Evolutionary conservation across 2,329 filamentous ascomycete species (phyloP), one percentile per base, ranked within the genome.

Genomic region (Sporothrix brunneoviolacea): DNA sequence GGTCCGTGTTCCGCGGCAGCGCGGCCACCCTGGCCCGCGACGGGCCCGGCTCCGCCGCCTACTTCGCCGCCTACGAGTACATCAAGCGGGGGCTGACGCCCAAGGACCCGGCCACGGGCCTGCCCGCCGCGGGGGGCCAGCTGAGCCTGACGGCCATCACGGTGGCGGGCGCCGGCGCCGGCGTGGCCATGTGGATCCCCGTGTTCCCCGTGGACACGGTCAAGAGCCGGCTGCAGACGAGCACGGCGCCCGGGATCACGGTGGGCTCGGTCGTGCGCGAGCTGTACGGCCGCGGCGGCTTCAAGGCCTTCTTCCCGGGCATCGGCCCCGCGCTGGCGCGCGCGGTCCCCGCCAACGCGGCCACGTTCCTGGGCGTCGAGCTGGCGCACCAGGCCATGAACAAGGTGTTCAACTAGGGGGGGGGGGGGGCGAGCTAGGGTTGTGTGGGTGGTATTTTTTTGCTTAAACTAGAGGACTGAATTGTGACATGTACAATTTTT

Each of bases 121-220:
- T 84, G 63, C 79, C 86, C 2, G 30, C 35, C 35, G 36, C 43
- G 30, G 80, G 76, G 4, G 91, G 90, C 37, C 75, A 93, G 60
- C 71, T 97, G 52, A 91, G 86, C 61, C 74, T 98, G 56, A 72
- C 80, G 2, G 93, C 93, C 10, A 79, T 98, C 51, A 88, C 91
- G 61, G 79, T 82, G 24, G 93, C 93, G 2, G 93, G 93, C 60
- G 93, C 88, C 56, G 87, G 84, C 4, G 93, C 93, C 0, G 93
- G 93, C 63, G 81, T 98, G 22, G 93, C 93, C 56, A 98, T 98
- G 93, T 98, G 93, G 93, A 93, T 96, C 59, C 91, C 93, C 48
- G 91, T 98, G 37, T 98, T 98, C 79, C 93, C 93, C 19, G 79
- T 98, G 57, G 93, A 98, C 64, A 98, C 93, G 0, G 84, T 98